These are phyloP conservation scores for Claviceps sp. DNA, from an alignment of 2,329 filamentous ascomycete genomes.

Conservation along the genomic window DNA sequence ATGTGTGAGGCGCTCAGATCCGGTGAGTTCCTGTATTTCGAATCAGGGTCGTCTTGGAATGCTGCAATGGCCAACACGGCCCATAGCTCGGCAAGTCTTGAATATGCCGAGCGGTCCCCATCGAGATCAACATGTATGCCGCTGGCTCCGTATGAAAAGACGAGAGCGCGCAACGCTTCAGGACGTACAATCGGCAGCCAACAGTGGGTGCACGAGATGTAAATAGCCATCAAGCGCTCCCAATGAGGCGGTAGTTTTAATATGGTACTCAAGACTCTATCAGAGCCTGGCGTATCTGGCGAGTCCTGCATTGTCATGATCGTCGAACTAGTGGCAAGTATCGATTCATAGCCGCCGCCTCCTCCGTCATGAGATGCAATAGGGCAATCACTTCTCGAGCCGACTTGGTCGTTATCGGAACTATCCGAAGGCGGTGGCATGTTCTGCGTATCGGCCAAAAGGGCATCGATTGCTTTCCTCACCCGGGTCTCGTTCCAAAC, in stretches of 20 bases:
- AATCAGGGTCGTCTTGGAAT: slow-evolving; percentile 30
- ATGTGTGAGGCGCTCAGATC: slow-evolving; percentile 20
- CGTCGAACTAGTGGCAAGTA: not conserved
- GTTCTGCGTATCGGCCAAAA: slow-evolving; percentile 36
- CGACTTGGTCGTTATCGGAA: slow-evolving; percentile 20
- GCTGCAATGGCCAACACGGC: slow-evolving; percentile 44
- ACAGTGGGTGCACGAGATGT: slow-evolving; percentile 61
- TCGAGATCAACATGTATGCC: slow-evolving; percentile 17
- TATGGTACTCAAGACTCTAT: not conserved
- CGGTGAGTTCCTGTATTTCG: not conserved
- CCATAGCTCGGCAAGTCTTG: slow-evolving; percentile 43
- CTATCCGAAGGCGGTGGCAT: slow-evolving; percentile 16
- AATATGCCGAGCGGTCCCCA: slow-evolving; percentile 18
- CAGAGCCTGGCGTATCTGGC: not conserved
- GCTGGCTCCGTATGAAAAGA: slow-evolving; percentile 26
- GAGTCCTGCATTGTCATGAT: not conserved
- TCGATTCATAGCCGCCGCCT: not conserved
- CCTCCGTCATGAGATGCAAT: not conserved
- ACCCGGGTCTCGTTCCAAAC: slow-evolving; percentile 51
- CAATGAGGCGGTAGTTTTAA: slow-evolving; percentile 35
- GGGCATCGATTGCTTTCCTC: slow-evolving; percentile 46
- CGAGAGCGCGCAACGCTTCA: slow-evolving; percentile 41
- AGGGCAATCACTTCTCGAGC: slow-evolving; percentile 13
- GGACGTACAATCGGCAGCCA: slow-evolving; percentile 67
- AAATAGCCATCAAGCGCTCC: slow-evolving; percentile 53